Evolutionary conservation across 768 basidiomycete species (phyloP).

Genomic region (Leccinum disarticulatum): DNA sequence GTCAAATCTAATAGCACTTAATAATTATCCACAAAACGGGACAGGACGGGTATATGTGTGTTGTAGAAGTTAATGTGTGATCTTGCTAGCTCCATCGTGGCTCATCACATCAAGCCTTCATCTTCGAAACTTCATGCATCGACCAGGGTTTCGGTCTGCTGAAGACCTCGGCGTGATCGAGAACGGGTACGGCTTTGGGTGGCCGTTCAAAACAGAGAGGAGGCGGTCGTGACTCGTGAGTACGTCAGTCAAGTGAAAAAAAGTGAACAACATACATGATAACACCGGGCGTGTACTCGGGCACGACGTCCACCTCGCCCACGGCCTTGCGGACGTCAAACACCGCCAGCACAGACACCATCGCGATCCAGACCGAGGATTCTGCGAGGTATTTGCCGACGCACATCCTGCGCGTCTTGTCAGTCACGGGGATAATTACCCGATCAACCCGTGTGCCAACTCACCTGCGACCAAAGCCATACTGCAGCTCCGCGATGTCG

Average conservation of each 20-base stretch:
- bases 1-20: background rate
- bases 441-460: background rate
- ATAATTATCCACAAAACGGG: background rate
- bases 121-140: background rate
- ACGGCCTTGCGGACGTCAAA: conserved; percentile 32
- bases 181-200: conserved; percentile 20
- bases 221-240: too few species aligned
- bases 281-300: conserved; percentile 28
- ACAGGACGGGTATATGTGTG: background rate
- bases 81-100: background rate
- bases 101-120: background rate
- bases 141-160: conserved; percentile 9
- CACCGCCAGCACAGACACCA: conserved; percentile 25
- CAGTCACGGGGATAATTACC: background rate
- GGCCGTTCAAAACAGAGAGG: conserved; percentile 5
- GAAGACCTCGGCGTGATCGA: conserved; percentile 22
- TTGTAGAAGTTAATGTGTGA: background rate
- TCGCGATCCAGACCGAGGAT: conserved; percentile 26
- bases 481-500: conserved; percentile 19
- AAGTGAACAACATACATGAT: conserved; percentile 16
- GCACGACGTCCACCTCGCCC: conserved; percentile 26
- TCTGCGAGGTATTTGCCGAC: conserved; percentile 29
- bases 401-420: conserved; percentile 18
- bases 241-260: background rate
- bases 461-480: conserved; percentile 27